A percentile compares a stretch with the other conserved stretches of the same genome.
Conservation (phyloP, 163 green algal species). For the Chlorella variabilis region DNA sequence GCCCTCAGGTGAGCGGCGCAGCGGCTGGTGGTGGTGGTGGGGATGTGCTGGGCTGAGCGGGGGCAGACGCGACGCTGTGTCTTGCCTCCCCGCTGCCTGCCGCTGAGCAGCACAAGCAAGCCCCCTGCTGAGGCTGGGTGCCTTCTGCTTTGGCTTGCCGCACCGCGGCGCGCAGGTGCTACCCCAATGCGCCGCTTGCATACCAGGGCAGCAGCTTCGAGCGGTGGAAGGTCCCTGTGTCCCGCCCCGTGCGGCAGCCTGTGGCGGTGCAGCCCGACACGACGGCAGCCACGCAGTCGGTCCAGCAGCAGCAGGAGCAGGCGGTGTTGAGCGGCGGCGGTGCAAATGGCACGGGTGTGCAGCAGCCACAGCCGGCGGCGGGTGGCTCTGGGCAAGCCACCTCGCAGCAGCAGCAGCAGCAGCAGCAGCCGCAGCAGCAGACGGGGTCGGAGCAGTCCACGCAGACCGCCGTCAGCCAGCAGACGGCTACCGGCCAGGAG, state of each 20-base stretch:
- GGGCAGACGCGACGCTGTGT: no score
- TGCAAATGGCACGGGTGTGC: no score
- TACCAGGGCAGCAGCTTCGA: slow-evolving; percentile 33
- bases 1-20: slow-evolving; percentile 30
- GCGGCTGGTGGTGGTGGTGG: background rate
- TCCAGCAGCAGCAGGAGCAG: background rate
- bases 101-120: background rate
- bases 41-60: background rate
- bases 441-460: background rate
- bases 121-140: no score
- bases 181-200: slow-evolving; percentile 46
- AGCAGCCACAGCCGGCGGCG: background rate
- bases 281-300: background rate
- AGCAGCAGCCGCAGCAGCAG: background rate
- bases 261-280: background rate
- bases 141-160: background rate
- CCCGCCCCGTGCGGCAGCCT: slow-evolving; percentile 1
- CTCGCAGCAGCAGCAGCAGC: background rate
- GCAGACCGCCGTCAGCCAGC: background rate
- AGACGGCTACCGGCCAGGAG: no score
- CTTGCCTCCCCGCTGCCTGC: background rate
- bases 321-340: no score
- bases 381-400: background rate
- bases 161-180: slow-evolving; percentile 48
- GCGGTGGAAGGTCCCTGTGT: slow-evolving; percentile 23